phyloP scores from a whole-genome alignment of 2,329 filamentous ascomycete species.

The Hypoxylon sp. region DNA sequence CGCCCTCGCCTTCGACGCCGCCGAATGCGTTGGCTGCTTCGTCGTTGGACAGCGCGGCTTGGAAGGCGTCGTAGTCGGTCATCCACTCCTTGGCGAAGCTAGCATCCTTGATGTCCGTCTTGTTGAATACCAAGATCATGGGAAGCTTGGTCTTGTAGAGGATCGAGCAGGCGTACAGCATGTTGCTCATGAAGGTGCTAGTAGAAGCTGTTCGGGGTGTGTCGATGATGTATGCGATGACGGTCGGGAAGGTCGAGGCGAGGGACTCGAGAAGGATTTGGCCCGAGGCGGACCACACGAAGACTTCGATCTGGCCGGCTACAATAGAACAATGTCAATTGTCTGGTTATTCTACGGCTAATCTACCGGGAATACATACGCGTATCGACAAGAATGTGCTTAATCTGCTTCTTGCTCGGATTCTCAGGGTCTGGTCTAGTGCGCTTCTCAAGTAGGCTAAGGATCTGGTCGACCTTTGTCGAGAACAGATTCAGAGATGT shows the following conservation, averaged over 20 bases:
- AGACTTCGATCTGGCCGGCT: slow-evolving; percentile 96
- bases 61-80: slow-evolving; percentile 98
- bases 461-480: slow-evolving; percentile 97
- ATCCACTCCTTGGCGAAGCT: slow-evolving; percentile 98
- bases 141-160: slow-evolving; percentile 98
- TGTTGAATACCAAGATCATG: slow-evolving; percentile 99
- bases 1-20: slow-evolving; percentile 76
- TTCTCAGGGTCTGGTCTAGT: slow-evolving; percentile 74
- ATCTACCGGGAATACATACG: slow-evolving; percentile 58
- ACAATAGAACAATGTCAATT: slow-evolving; percentile 9
- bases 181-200: slow-evolving; percentile 99
- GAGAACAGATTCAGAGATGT: slow-evolving; percentile 97
- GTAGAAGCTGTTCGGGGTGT: slow-evolving; percentile 94
- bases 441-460: slow-evolving; percentile 90
- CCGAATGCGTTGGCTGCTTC: slow-evolving; percentile 84
- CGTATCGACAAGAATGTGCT: slow-evolving; percentile 93
- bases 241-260: slow-evolving; percentile 94
- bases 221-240: slow-evolving; percentile 97
- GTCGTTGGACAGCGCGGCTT: slow-evolving; percentile 84
- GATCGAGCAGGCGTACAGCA: slow-evolving; percentile 99
- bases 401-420: slow-evolving; percentile 74
- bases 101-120: slow-evolving; percentile 94
- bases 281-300: slow-evolving; percentile 97
- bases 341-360: not conserved
- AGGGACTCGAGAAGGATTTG: slow-evolving; percentile 94